These are phyloP conservation scores for Solanum bulbocastanum DNA, from an alignment of 257 asterid genomes.

Conservation along the genomic window DNA sequence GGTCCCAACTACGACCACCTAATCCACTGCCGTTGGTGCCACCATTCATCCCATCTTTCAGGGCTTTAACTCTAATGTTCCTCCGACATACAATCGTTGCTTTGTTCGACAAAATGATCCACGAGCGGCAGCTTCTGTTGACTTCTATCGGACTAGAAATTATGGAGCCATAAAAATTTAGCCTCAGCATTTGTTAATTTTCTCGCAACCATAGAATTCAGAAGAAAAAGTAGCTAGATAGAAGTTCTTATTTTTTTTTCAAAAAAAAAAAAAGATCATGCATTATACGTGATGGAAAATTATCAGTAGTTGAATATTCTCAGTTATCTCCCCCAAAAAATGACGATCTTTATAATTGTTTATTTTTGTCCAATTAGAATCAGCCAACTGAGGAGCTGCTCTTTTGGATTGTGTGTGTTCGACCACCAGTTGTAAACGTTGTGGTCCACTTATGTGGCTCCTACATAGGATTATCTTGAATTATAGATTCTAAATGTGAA, in stretches of 20 bases:
- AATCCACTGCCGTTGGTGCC: constrained; percentile 25
- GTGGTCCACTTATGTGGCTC: not conserved
- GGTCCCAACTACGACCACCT: constrained; percentile 75
- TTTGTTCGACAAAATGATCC: constrained; percentile 19
- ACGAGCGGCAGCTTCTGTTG: constrained; percentile 19
- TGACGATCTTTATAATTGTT: not conserved
- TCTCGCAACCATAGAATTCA: constrained; percentile 4
- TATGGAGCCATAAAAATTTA: constrained; percentile 26
- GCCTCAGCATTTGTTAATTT: constrained; percentile 28
- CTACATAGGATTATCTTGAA: constrained; percentile 22
- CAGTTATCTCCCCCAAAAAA: not conserved
- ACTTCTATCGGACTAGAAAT: constrained; percentile 19
- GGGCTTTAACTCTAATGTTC: constrained; percentile 29
- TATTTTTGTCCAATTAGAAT: not conserved
- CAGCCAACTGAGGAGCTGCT: not conserved
- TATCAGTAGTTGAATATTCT: not conserved
- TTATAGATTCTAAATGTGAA: not conserved
- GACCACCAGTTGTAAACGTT: not conserved
- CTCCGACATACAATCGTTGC: constrained; percentile 11
- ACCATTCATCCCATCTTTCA: constrained; percentile 62
- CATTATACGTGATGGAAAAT: constrained; percentile 46
- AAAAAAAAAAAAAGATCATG: not conserved
- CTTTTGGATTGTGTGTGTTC: not conserved
- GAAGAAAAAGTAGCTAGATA: not conserved
- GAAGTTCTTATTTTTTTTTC: not conserved